A percentile compares a stretch with the other conserved stretches of the same genome.
These are phyloP conservation scores for Pichia scutulata DNA, from an alignment of 805 yeast genomes.

Conservation along the genomic window DNA sequence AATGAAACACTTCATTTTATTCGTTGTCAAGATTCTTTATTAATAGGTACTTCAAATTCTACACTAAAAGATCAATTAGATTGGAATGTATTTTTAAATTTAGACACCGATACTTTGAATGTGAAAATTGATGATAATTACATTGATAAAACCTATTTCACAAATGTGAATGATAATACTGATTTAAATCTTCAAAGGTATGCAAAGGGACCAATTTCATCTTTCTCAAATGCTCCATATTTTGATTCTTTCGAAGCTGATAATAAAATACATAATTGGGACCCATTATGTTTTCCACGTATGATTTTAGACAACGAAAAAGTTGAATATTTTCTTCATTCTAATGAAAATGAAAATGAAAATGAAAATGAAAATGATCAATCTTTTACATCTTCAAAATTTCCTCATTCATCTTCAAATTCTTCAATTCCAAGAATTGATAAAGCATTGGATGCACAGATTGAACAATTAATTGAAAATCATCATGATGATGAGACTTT, in stretches of 20 bases:
- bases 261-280: conserved; percentile 10
- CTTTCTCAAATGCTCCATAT: conserved; percentile 1
- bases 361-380: not conserved
- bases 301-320: conserved; percentile 1
- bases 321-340: not conserved
- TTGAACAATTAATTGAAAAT: conserved; percentile 15
- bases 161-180: not conserved
- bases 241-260: conserved; percentile 9
- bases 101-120: conserved; percentile 42
- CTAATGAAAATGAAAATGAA: no score
- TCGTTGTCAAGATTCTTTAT: conserved; percentile 33
- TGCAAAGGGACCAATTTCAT: conserved; percentile 31
- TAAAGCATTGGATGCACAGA: conserved; percentile 12
- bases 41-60: conserved; percentile 65
- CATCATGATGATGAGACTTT: conserved; percentile 27
- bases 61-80: conserved; percentile 44
- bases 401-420: conserved; percentile 4
- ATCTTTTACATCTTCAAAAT: not conserved
- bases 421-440: conserved; percentile 19
- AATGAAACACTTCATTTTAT: conserved; percentile 48
- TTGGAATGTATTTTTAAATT: conserved; percentile 58
- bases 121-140: conserved; percentile 5
- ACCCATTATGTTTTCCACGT: conserved; percentile 14
- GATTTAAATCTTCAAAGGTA: not conserved
- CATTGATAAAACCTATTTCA: conserved; percentile 9